Evolutionary conservation across 495 filamentous ascomycete species (phyloP).

Genomic region (Aspergillus cristatus): DNA sequence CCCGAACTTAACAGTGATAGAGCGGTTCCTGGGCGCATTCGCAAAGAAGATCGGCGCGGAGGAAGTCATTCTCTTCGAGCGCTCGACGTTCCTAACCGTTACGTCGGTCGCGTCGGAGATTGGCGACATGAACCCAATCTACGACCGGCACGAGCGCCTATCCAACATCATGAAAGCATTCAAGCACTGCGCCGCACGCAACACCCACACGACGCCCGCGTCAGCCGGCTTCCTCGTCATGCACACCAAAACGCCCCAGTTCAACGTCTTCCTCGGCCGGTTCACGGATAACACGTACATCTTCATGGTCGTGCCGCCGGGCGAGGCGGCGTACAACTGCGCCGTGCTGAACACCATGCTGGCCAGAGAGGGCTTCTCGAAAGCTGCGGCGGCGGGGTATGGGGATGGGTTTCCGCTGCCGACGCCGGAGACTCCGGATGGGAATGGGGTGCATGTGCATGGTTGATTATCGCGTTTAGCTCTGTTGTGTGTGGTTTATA

Average conservation of each 20-base stretch:
- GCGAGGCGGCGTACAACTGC: constrained; percentile 78
- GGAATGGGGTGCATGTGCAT: constrained; percentile 3
- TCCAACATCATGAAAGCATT: constrained; percentile 96
- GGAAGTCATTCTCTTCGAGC: constrained; percentile 91
- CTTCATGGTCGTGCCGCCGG: constrained; percentile 78
- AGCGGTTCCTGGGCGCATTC: constrained; percentile 67
- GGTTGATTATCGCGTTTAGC: too few relatives aligned
- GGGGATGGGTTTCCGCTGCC: constrained; percentile 40
- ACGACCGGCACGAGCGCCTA: constrained; percentile 88
- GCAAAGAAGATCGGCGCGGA: constrained; percentile 80
- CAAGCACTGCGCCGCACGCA: constrained; percentile 67
- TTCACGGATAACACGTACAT: constrained; percentile 97
- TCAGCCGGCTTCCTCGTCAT: constrained; percentile 55
- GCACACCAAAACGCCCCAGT: constrained; percentile 59
- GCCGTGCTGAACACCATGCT: constrained; percentile 83
- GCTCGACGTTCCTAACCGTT: constrained; percentile 90
- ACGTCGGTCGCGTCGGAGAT: constrained; percentile 66
- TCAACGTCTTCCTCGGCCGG: constrained; percentile 85
- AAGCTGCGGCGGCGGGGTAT: constrained; percentile 27
- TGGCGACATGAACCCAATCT: constrained; percentile 72
- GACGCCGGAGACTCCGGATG: constrained; percentile 23
- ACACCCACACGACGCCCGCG: constrained; percentile 42
- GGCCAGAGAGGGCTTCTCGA: constrained; percentile 67
- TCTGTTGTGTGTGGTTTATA: constrained; percentile 15
- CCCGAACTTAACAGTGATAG: constrained; percentile 84